These are phyloP conservation scores for Hypoxylon sp. DNA, from an alignment of 2,329 filamentous ascomycete genomes.

Conservation along the genomic window DNA sequence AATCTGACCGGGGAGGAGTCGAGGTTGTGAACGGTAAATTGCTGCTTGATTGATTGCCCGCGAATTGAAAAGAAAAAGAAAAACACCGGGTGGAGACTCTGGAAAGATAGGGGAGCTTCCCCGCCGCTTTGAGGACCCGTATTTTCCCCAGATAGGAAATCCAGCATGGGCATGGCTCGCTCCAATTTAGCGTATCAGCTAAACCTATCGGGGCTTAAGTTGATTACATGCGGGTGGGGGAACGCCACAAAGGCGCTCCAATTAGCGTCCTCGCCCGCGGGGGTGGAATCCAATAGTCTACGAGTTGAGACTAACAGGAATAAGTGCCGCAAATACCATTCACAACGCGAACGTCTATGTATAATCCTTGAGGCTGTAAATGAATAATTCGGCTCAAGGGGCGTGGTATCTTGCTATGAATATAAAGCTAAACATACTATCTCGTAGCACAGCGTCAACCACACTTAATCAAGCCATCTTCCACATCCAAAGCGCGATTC, in stretches of 20 bases:
- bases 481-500: slow-evolving; percentile 1
- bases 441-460: not conserved
- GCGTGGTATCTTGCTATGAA: slow-evolving; percentile 19
- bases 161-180: slow-evolving; percentile 1
- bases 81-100: slow-evolving; percentile 25
- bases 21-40: slow-evolving; percentile 2
- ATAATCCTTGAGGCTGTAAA: not conserved
- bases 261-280: slow-evolving; percentile 6
- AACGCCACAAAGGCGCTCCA: slow-evolving; percentile 14
- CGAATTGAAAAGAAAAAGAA: slow-evolving; percentile 25
- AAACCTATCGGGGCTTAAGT: slow-evolving; percentile 13
- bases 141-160: slow-evolving; percentile 32
- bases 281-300: slow-evolving; percentile 34
- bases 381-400: slow-evolving; percentile 18
- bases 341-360: too few species aligned
- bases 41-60: not conserved
- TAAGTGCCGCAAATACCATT: too few species aligned
- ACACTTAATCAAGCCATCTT: not conserved
- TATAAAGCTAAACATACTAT: slow-evolving; percentile 15
- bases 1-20: not conserved
- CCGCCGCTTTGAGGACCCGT: slow-evolving; percentile 6
- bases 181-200: slow-evolving; percentile 6
- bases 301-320: not conserved
- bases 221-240: slow-evolving; percentile 12
- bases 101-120: slow-evolving; percentile 13